Evolutionary conservation across 352 stramenopile species (phyloP), one percentile per base, ranked within the genome.

Genomic region (Hyaloperonospora arabidopsidis): DNA sequence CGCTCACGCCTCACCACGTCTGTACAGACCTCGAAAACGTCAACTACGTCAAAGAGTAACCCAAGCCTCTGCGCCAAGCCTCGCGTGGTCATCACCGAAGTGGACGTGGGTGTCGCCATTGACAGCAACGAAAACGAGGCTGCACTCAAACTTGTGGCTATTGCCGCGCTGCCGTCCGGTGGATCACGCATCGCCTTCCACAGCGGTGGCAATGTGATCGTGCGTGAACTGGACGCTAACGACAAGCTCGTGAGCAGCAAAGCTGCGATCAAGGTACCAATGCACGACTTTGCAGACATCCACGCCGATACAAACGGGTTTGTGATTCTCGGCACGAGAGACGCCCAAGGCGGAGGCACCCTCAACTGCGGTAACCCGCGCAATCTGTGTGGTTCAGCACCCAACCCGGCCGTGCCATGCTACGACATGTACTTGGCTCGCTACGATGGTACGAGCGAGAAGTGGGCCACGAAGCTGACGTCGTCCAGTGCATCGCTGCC

Each of bases 361-460:
- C 60, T 79, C 25, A 80, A 84, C 60, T 84, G 74, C 21, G 74
- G 74, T 21, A 77, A 74, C 57, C 68, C 68, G 19, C 70, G 63
- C 36, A 84, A 84, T 60, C 41, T 84, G 8, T 84, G 74, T 36
- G 70, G 70, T 5, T 35, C 63, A 1, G 64, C 67, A 3, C 70
- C 74, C 10, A 70, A 40, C 57, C 68, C 70, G 10, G 45, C 69
- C 0, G 57, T 70, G 15, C 51, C 74, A 14, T 85, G 74, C 52
- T 85, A 78, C 53, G 71, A 82, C 60, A 84, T 84, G 71, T 79
- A 84, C 63, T 28, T 84, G 41, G 65, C 72, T 19, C 71, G 71
- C 14, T 82, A 73, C 57, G 74, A 85, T 34, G 67, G 70, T 8
- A 50, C 61, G 4, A 76, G 65, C 35, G 74, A 84, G 59, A 57